Evolutionary conservation across 441 rosid species (phyloP).

Genomic region (Adansonia gregorii): DNA sequence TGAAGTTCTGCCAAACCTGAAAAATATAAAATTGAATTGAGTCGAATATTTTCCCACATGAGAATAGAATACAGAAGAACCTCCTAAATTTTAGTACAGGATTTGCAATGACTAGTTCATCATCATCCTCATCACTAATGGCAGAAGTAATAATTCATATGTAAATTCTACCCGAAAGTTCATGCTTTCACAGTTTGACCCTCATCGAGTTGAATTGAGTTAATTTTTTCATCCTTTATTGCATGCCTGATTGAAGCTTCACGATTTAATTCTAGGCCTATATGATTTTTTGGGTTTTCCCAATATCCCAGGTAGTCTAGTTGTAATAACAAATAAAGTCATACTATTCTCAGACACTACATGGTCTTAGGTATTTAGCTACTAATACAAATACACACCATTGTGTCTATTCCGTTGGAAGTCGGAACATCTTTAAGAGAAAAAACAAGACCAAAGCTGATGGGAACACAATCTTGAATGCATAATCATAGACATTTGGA

Average conservation of each 20-base stretch:
- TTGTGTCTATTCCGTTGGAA: too few relatives aligned
- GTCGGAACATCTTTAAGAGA: too few relatives aligned
- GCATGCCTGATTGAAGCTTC: background rate
- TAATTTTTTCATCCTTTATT: background rate
- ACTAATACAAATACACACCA: too few relatives aligned
- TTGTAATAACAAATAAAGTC: background rate
- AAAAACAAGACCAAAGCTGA: too few relatives aligned
- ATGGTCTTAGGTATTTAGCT: too few relatives aligned
- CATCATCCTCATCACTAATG: background rate
- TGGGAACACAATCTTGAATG: background rate
- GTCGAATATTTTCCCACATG: background rate
- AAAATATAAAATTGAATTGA: background rate
- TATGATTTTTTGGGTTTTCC: background rate
- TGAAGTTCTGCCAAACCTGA: slow-evolving; percentile 81
- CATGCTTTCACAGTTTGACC: background rate
- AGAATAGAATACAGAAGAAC: background rate
- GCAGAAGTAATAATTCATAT: background rate
- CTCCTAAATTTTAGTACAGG: background rate
- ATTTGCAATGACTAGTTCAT: background rate
- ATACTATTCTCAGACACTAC: too few relatives aligned
- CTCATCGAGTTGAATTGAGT: background rate
- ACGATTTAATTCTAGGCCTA: background rate
- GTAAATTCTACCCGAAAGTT: background rate
- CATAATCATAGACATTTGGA: background rate
- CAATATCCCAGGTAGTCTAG: background rate